Percentiles rank a stretch among this genome's conserved stretches.
Conservation (phyloP, 768 basidiomycete genomes). For the Mycena rosella region DNA sequence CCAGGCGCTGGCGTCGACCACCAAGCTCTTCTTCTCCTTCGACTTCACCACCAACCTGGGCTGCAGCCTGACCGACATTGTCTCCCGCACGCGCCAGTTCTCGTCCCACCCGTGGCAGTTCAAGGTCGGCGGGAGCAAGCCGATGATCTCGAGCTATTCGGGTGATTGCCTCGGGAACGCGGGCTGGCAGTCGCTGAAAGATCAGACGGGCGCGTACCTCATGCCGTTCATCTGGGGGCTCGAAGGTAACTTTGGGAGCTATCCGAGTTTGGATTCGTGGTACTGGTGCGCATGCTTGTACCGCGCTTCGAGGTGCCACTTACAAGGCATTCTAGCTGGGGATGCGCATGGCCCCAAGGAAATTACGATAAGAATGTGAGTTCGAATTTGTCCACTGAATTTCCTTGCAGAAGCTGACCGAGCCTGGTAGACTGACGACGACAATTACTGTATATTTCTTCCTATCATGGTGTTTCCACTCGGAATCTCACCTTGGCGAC, state of each 20-base stretch:
- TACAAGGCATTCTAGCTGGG: conserved; percentile 56
- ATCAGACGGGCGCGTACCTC: conserved; percentile 58
- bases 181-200: conserved; percentile 62
- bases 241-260: conserved; percentile 58
- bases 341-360: conserved; percentile 72
- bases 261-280: conserved; percentile 64
- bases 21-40: conserved; percentile 71
- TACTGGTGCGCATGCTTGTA: conserved; percentile 53
- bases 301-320: conserved; percentile 2
- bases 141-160: conserved; percentile 71
- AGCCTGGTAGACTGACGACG: conserved; percentile 54
- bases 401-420: conserved; percentile 18
- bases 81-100: conserved; percentile 55
- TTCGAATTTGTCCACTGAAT: conserved; percentile 1
- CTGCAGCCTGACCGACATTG: conserved; percentile 58
- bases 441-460: conserved; percentile 58
- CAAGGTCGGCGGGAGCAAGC: conserved; percentile 62
- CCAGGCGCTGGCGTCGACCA: conserved; percentile 49
- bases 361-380: conserved; percentile 57
- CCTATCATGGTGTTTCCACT: too few species aligned
- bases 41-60: conserved; percentile 64
- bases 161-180: conserved; percentile 70
- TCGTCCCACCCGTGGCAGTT: conserved; percentile 60
- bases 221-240: conserved; percentile 72
- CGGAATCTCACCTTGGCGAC: too few species aligned